Evolutionary conservation across 805 yeast species (phyloP), one percentile per base, ranked within the genome.

Genomic region (Kazachstania kunashirensis): DNA sequence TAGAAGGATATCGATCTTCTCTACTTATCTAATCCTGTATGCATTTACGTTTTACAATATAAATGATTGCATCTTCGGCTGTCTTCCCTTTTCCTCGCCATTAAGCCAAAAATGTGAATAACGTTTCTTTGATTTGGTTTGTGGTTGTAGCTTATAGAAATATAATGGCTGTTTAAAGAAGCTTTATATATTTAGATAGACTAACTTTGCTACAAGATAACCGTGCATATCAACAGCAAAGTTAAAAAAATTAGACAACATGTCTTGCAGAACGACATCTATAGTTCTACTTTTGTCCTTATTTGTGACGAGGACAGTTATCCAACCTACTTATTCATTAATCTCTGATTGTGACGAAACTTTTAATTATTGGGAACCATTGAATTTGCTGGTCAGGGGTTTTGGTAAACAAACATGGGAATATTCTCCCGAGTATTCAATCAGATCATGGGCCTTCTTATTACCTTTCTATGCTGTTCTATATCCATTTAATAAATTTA

Each of bases 381-480:
- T 89, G 40, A 88, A 89, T 54, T 67, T 80, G 35, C 47, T 88
- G 24, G 59, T 79, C 1, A 70, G 95, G 45, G 81, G 80, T 2
- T 84, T 85, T 56, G 97, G 96, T 2, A 82, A 86, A 48, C 86
- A 86, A 57, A 88, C 96, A 0, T 88, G 96, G 96, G 96, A 88
- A 53, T 89, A 88, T 56, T 84, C 95, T 0, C 96, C 96, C 0
- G 81, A 71, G 37, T 84, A 73, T 50, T 84, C 95, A 13, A 84
- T 88, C 37, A 63, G 97, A 45, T 84, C 95, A 2, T 89, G 92
- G 77, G 70, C 82, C 2, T 86, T 81, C 48, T 61, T 88, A 19
- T 42, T 76, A 6, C 83, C 71, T 1, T 52, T 56, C 31, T 58
- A 55, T 32, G 41, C 53, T 9, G 15, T 55, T 3, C 27, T 55